Evolutionary conservation across 2,329 filamentous ascomycete species (phyloP), one percentile per base, ranked within the genome.

Genomic region (Beauveria asiatica): DNA sequence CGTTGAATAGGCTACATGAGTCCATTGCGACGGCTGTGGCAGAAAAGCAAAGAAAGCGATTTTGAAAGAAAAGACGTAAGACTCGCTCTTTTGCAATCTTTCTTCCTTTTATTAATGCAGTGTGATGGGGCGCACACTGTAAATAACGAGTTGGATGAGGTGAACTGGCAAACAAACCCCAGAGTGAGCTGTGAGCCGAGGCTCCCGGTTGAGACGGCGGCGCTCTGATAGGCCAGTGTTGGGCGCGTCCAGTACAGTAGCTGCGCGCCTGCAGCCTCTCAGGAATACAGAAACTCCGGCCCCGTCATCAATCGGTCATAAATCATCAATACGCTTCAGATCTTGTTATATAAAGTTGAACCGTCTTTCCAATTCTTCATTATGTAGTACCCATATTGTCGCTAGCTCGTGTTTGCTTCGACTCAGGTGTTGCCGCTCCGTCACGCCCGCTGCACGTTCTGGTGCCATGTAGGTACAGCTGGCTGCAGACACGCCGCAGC

Each of bases 1-100:
- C 82, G 65, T 80, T 74, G 68, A 86, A 86, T 42, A 86, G 74
- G 62, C 64, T 78, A 10, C 9, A 9, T 16, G 54, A 41, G 41
- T 57, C 54, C 54, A 57, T 57, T 1, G 44, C 16, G 5, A 9
- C 16, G 25, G 13, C 23, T 39, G 16, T 16, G 10, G 8, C 10
- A 17, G n/a, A 11, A 21, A 5, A 3, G 1, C 30, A 2, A 33
- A 54, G 11, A 33, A n/a, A 3, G 11, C 33, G 10, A 21, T 11
- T 17, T 23, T 4, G 11, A 6, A 17, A 3, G 25, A 5, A 2
- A 11, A 39, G 8, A n/a, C n/a, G n/a, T n/a, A n/a, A n/a, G n/a
- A 52, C 5, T n/a, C 1, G 5, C 5, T 13, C 33, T 17, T 13
- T 52, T 10, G 5, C 9, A 41, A 7, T 17, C 19, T 16, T 1